Evolutionary conservation across 345 rosid species (phyloP).

Genomic region (Gossypium ekmanianum): DNA sequence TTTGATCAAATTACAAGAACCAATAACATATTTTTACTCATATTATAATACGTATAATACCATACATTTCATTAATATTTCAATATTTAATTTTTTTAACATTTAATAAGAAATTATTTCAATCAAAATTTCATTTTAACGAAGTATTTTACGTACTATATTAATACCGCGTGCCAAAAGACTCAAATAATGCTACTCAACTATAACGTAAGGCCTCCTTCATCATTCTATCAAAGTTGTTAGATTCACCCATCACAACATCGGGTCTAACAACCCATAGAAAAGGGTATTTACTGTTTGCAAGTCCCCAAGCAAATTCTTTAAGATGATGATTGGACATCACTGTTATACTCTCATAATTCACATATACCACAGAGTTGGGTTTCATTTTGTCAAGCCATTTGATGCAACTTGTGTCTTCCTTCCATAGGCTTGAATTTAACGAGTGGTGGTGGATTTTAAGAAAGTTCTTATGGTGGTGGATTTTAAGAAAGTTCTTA

Average conservation of each 20-base stretch:
- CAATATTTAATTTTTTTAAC: too few species aligned
- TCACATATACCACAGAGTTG: constrained; percentile 8
- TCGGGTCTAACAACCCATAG: constrained; percentile 5
- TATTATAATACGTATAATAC: too few species aligned
- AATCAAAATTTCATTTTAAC: too few species aligned
- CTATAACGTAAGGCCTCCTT: constrained; percentile 2
- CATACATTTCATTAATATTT: too few species aligned
- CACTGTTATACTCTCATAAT: constrained; percentile 1
- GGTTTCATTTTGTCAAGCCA: constrained; percentile 15
- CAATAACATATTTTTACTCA: too few species aligned
- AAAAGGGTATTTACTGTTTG: constrained; percentile 10
- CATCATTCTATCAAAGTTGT: constrained; percentile 22
- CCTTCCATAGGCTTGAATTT: constrained; percentile 10
- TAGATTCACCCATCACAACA: background rate
- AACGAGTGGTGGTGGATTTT: background rate
- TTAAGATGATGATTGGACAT: background rate
- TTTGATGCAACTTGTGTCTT: background rate
- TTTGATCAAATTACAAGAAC: too few species aligned
- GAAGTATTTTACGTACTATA: too few species aligned
- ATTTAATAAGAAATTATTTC: too few species aligned
- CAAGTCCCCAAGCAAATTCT: constrained; percentile 23
- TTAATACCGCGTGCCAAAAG: too few species aligned
- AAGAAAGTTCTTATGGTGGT: background rate
- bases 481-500: too few species aligned
- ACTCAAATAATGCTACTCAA: background rate